Evolutionary conservation across 352 stramenopile genomes (phyloP).

Genomic region (Saprolegnia parasitica): DNA sequence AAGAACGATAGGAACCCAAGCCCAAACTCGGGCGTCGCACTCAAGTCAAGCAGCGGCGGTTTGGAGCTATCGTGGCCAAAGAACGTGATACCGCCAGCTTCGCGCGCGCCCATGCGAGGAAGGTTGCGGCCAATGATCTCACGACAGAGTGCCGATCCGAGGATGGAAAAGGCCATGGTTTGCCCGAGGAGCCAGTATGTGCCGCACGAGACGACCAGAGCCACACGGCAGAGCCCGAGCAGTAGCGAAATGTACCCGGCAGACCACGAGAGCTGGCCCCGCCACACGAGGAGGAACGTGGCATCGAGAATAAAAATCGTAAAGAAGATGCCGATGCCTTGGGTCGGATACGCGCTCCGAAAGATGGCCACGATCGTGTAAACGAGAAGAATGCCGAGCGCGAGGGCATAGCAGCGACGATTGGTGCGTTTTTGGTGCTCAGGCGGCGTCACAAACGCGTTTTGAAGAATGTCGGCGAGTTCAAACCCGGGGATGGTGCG

Average conservation of each 20-base stretch:
- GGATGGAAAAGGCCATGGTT: constrained; percentile 72
- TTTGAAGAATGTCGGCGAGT: constrained; percentile 71
- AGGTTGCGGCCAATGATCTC: constrained; percentile 82
- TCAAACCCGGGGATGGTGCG: constrained; percentile 66
- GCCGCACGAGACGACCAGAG: constrained; percentile 59
- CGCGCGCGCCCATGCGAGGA: constrained; percentile 73
- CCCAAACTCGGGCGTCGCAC: constrained; percentile 77
- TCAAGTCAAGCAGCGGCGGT: constrained; percentile 63
- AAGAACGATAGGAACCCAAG: constrained; percentile 80
- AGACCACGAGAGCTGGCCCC: constrained; percentile 66
- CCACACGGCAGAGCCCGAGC: constrained; percentile 60
- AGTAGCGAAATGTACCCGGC: constrained; percentile 80
- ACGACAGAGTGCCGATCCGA: constrained; percentile 66
- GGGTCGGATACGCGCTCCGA: constrained; percentile 52
- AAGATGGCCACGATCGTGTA: constrained; percentile 57
- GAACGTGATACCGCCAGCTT: constrained; percentile 76
- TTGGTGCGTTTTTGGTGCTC: constrained; percentile 37
- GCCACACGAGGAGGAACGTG: constrained; percentile 68
- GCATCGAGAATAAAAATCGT: constrained; percentile 68
- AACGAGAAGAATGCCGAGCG: constrained; percentile 43
- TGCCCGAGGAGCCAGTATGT: constrained; percentile 78
- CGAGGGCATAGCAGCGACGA: constrained; percentile 45
- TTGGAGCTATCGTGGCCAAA: constrained; percentile 71
- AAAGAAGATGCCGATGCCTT: constrained; percentile 56
- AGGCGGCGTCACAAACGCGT: constrained; percentile 61